Conservation (phyloP, 345 rosid species). For the Theobroma cacao region DNA sequence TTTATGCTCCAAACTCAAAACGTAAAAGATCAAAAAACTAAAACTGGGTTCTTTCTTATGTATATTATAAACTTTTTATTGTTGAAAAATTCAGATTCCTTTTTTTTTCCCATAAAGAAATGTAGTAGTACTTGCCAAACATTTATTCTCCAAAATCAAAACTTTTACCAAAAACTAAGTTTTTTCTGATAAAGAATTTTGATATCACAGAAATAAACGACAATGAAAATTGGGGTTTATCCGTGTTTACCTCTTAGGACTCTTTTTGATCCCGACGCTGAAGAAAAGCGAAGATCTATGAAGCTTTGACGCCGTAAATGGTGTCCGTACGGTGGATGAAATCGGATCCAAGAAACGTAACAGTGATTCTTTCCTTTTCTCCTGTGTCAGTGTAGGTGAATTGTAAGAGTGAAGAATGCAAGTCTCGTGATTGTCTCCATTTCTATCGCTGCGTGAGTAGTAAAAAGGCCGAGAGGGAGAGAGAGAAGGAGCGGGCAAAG, state of each 20-base stretch:
- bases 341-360: not conserved
- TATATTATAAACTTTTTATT: not conserved
- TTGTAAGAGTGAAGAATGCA: conserved; percentile 3
- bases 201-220: not conserved
- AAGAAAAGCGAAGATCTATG: not conserved
- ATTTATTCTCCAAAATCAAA: not conserved
- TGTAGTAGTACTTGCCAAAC: not conserved
- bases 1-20: not conserved
- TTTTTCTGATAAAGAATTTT: not conserved
- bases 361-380: not conserved
- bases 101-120: not conserved
- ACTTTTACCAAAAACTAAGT: not conserved
- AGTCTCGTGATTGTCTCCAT: not conserved
- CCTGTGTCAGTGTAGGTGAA: not conserved
- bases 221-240: not conserved
- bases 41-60: not conserved
- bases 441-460: not conserved
- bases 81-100: not conserved
- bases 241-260: not conserved
- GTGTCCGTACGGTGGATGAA: not conserved
- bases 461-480: not conserved
- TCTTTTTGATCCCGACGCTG: not conserved
- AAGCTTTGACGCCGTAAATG: not conserved
- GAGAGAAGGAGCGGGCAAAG: not conserved
- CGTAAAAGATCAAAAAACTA: not conserved